Evolutionary conservation across 83 land plant species (phyloP).

Genomic region (Diphasiastrum complanatum): DNA sequence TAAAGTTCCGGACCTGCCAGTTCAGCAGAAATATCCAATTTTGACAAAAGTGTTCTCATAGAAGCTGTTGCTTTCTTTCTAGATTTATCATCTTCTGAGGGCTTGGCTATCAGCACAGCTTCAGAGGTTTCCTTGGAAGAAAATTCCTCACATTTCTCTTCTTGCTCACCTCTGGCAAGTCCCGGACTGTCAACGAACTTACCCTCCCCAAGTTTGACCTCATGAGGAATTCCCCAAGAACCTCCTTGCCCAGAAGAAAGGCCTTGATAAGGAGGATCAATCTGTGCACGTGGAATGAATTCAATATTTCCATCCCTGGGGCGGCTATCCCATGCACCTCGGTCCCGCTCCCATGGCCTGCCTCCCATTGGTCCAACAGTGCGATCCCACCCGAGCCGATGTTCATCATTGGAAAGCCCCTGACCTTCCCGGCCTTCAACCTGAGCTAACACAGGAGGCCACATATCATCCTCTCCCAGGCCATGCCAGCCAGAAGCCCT

Average conservation of each 20-base stretch:
- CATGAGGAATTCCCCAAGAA: slow-evolving; percentile 1
- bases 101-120: not conserved
- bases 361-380: slow-evolving; percentile 1
- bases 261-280: not conserved
- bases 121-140: not conserved
- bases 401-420: slow-evolving; percentile 9
- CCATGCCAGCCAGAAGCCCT: slow-evolving; percentile 5
- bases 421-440: slow-evolving; percentile 13
- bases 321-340: slow-evolving; percentile 2
- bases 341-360: slow-evolving; percentile 3
- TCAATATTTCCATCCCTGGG: not conserved
- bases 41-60: slow-evolving; percentile 9
- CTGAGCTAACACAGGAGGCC: slow-evolving; percentile 2
- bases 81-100: slow-evolving; percentile 4
- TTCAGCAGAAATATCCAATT: slow-evolving; percentile 14
- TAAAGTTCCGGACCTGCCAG: slow-evolving; percentile 14
- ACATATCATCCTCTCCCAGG: slow-evolving; percentile 4
- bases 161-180: no score
- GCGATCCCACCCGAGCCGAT: not conserved
- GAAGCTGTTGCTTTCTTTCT: not conserved
- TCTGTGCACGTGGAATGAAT: not conserved
- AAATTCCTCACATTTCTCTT: no score
- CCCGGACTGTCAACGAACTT: not conserved
- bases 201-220: not conserved
- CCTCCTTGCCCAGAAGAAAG: no score